Conservation (phyloP, 2,329 filamentous ascomycete genomes). For the Escovopsis sp. region DNA sequence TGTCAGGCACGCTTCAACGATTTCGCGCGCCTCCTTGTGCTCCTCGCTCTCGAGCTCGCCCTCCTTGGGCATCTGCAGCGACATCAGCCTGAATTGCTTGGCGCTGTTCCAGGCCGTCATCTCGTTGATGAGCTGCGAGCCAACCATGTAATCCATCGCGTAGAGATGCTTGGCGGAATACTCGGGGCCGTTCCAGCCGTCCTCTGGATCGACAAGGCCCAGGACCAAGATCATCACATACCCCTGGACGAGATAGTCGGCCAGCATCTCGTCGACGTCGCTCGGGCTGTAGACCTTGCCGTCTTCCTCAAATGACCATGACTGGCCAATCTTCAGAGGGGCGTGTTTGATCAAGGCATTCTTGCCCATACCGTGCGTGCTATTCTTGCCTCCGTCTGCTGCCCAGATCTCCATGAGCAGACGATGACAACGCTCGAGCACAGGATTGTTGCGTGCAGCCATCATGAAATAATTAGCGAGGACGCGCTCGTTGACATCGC, state of each 20-base stretch:
- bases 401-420: conserved; percentile 39
- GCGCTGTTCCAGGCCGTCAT: conserved; percentile 35
- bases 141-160: conserved; percentile 33
- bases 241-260: conserved; percentile 43
- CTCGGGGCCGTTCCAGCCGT: conserved; percentile 37
- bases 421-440: conserved; percentile 32
- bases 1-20: conserved; percentile 35
- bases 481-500: conserved; percentile 17
- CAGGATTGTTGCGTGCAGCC: conserved; percentile 22
- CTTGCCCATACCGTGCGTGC: conserved; percentile 35
- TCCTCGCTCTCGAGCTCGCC: conserved; percentile 21
- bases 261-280: conserved; percentile 28
- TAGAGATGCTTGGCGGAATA: conserved; percentile 35
- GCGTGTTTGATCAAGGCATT: conserved; percentile 32
- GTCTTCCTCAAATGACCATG: conserved; percentile 9
- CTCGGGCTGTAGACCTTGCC: conserved; percentile 20
- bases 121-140: conserved; percentile 37
- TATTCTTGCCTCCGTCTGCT: conserved; percentile 24
- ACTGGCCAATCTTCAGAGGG: conserved; percentile 18
- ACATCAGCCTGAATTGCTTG: conserved; percentile 36
- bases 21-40: conserved; percentile 32
- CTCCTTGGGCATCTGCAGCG: conserved; percentile 17
- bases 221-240: conserved; percentile 37
- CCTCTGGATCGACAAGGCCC: conserved; percentile 34
- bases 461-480: conserved; percentile 37